Evolutionary conservation across 768 basidiomycete species (phyloP).

Genomic region (Scleroderma citrinum): DNA sequence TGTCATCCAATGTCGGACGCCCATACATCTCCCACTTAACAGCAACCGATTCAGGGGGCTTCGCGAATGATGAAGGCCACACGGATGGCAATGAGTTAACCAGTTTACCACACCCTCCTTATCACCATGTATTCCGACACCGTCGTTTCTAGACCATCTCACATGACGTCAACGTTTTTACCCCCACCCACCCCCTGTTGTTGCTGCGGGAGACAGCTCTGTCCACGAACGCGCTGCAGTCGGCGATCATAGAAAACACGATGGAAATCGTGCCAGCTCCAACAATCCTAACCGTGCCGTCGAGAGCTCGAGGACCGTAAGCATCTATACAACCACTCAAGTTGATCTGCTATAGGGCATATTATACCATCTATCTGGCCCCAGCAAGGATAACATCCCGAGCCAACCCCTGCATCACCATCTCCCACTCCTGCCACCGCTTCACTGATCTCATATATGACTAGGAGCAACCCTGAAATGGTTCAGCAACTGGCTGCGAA

Average conservation of each 20-base stretch:
- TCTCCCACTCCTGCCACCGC: constrained; percentile 28
- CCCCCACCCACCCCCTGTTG: no score
- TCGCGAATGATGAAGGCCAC: no score
- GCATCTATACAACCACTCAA: constrained; percentile 22
- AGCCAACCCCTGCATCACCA: constrained; percentile 29
- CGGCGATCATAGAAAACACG: constrained; percentile 77
- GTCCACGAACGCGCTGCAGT: constrained; percentile 68
- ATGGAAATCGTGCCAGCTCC: constrained; percentile 90
- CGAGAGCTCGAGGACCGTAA: constrained; percentile 92
- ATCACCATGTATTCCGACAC: no score
- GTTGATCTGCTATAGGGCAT: constrained; percentile 55
- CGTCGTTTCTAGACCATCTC: no score
- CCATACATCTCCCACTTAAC: no score
- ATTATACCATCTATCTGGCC: constrained; percentile 54
- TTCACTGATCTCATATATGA: no score
- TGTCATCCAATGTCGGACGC: no score
- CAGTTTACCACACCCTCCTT: no score
- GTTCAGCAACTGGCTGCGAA: constrained; percentile 63
- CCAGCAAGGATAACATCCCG: not conserved
- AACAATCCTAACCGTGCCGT: constrained; percentile 98
- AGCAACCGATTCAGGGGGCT: no score
- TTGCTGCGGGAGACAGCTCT: constrained; percentile 28
- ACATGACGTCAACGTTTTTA: no score
- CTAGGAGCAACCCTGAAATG: constrained; percentile 82
- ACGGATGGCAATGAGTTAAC: no score